Evolutionary conservation across 768 basidiomycete species (phyloP), one percentile per base, ranked within the genome.

Genomic region (Clitopilus passeckerianus): DNA sequence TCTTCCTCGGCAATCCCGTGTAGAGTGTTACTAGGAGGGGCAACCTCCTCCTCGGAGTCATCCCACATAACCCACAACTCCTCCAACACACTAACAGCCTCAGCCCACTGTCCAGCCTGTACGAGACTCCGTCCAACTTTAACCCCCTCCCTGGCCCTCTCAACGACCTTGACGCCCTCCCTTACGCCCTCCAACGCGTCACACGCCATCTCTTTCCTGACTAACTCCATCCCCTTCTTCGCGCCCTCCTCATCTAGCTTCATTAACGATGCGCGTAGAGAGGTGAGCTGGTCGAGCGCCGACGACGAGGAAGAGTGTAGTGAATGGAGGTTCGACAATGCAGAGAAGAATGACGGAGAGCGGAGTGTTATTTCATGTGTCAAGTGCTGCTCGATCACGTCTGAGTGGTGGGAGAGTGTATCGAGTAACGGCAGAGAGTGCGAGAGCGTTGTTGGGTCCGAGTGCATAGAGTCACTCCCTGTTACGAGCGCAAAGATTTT

Each of bases 321-420:
- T 62, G 93, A 90, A 67, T 97, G 91, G 7, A 99, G 79, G 71
- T 99, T 99, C 6, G 93, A 84, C 35, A 99, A 83, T 6, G 97
- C 97, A 5, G 95, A 89, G 67, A 98, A 99, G 82, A 99, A 99
- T 1, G 94, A 93, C 0, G 91, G 84, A 0, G 95, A 93, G 14
- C 96, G 89, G 9, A 90, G 77, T 8, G 90, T 90, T 50, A 99
- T 95, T 72, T 98, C 97, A 61, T 86, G 86, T 4, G 95, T 85
- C 58, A 99, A 89, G 72, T 99, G 96, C 60, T 93, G 87, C 69
- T 99, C 97, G 62, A 98, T 84, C 0, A 90, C 90, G 70, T 98
- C 97, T 1, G 95, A 88, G 67, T 96, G 89, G 58, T 93, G 89
- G 9, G 94, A 95, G 62, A 98, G 85, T 66, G 86, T 89, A 69